Base-by-base conservation (phyloP, 208 protist genomes). In the Trypanosoma lewisi region DNA sequence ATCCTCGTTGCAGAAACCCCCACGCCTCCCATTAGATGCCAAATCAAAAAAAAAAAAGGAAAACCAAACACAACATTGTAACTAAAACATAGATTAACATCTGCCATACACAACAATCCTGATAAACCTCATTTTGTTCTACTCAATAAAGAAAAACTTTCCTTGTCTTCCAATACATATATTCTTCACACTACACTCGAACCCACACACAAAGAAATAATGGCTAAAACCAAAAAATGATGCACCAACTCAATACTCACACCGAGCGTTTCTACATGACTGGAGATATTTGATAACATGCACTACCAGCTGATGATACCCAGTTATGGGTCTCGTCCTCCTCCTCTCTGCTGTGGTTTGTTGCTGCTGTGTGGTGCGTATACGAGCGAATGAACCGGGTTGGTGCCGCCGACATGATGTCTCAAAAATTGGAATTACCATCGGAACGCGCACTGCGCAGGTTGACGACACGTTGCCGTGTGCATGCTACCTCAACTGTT, bases 171-270 rank as follows among this genome's bases (percentile, higher is more conserved):
- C n/a, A n/a, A n/a, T n/a, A n/a, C n/a, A n/a, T n/a, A n/a, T n/a
- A n/a, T n/a, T n/a, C n/a, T n/a, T n/a, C n/a, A n/a, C n/a, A n/a
- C n/a, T n/a, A n/a, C n/a, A n/a, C n/a, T n/a, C n/a, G n/a, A n/a
- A n/a, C n/a, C n/a, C n/a, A n/a, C n/a, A n/a, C n/a, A n/a, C n/a
- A n/a, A n/a, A n/a, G n/a, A n/a, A n/a, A n/a, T n/a, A n/a, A n/a
- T n/a, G n/a, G n/a, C n/a, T n/a, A n/a, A n/a, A n/a, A n/a, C n/a
- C n/a, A n/a, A n/a, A n/a, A n/a, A n/a, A 60, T 72, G 67, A 72
- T 72, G 57, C 52, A 65, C 57, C 53, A 64, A 59, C 48, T 72
- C 60, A 66, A 70, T 66, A 72, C 67, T 67, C 60, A 67, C 60
- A 52, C 60, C 57, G 67, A 72, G 39, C 54, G 52, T 47, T 58